Conservation (phyloP, 2,329 filamentous ascomycete genomes). For the Microthyrium microscopicum region DNA sequence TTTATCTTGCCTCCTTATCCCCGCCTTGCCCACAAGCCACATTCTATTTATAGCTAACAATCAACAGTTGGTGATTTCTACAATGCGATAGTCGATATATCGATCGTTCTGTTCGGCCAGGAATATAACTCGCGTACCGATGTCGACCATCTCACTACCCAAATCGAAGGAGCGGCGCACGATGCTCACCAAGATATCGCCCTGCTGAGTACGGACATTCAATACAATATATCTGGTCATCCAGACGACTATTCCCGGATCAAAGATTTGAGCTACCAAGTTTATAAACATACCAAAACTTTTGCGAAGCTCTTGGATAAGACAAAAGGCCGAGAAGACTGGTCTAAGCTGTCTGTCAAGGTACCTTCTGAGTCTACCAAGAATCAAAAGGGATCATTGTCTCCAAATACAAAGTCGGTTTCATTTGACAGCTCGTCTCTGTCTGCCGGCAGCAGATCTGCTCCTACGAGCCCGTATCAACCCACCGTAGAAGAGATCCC, state of each 20-base stretch:
- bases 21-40: background rate
- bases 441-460: constrained; percentile 1
- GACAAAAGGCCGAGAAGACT: constrained; percentile 4
- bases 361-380: background rate
- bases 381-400: background rate
- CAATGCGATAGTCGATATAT: constrained; percentile 1
- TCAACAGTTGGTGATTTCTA: constrained; percentile 4
- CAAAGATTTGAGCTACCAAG: no score
- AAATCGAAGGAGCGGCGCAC: no score
- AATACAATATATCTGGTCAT: no score
- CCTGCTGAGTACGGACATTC: no score
- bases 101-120: constrained; percentile 3
- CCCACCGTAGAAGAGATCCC: constrained; percentile 7
- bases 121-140: constrained; percentile 1
- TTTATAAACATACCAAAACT: constrained; percentile 1
- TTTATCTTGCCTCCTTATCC: no score
- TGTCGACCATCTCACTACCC: constrained; percentile 3
- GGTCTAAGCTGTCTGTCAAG: constrained; percentile 1
- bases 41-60: background rate
- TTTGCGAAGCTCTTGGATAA: constrained; percentile 3
- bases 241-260: no score
- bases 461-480: constrained; percentile 6
- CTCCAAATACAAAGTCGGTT: background rate
- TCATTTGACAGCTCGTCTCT: background rate
- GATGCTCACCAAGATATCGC: background rate